Conservation (phyloP, 192 early-diverging fungal species). For the Coemansia sp. region DNA sequence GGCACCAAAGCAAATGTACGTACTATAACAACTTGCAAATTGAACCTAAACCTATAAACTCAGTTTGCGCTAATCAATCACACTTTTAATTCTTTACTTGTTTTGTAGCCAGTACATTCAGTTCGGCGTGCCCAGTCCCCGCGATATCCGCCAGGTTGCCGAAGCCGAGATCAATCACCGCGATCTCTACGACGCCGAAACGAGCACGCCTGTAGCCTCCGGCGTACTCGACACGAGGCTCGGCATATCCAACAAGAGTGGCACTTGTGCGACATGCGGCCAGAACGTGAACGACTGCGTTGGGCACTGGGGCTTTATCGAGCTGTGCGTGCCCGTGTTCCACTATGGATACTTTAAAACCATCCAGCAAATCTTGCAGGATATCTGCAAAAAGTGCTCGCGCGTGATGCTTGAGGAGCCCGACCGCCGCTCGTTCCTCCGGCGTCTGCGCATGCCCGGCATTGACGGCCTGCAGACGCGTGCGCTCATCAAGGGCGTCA, state of each 20-base stretch:
- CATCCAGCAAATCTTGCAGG: slow-evolving; percentile 85
- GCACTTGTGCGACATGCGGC: slow-evolving; percentile 88
- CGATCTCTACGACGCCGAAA: slow-evolving; percentile 72
- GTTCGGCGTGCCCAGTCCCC: slow-evolving; percentile 90
- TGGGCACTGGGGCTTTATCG: slow-evolving; percentile 95
- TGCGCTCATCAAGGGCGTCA: slow-evolving; percentile 78
- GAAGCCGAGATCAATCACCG: slow-evolving; percentile 90
- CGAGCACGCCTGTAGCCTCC: slow-evolving; percentile 72
- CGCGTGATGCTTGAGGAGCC: slow-evolving; percentile 84
- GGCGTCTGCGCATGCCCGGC: slow-evolving; percentile 67
- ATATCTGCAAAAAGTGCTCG: slow-evolving; percentile 95
- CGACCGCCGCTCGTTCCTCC: slow-evolving; percentile 68
- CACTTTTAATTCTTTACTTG: background rate
- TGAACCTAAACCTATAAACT: background rate
- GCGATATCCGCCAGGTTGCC: slow-evolving; percentile 83
- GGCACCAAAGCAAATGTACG: slow-evolving; percentile 75
- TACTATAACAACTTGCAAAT: background rate
- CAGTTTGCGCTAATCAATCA: background rate
- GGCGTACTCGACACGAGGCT: slow-evolving; percentile 91
- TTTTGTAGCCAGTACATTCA: slow-evolving; percentile 80
- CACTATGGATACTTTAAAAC: slow-evolving; percentile 97
- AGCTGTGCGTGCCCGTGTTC: slow-evolving; percentile 92
- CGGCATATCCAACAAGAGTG: slow-evolving; percentile 82
- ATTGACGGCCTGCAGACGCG: slow-evolving; percentile 81
- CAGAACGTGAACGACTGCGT: slow-evolving; percentile 85